These are phyloP conservation scores for Hirschioporus abietinus DNA, from an alignment of 768 basidiomycete species.

Conservation along the genomic window DNA sequence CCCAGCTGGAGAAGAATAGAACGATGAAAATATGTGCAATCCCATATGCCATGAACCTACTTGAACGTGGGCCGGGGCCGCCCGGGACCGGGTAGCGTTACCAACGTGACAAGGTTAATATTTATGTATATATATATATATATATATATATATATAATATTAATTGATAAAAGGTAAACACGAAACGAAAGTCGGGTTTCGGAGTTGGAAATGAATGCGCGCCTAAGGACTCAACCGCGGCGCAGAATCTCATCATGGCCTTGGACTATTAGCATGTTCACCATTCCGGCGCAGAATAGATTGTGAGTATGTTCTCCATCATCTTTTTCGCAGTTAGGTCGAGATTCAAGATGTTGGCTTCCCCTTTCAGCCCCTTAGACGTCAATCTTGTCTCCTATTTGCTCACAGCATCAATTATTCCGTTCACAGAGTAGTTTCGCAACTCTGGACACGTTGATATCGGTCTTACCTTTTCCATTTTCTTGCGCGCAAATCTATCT, in stretches of 20 bases:
- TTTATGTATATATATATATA: too few relatives aligned
- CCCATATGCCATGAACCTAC: neutral
- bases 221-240: neutral
- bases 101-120: neutral
- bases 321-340: neutral
- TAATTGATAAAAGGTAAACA: neutral
- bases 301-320: neutral
- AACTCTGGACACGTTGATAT: neutral
- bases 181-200: neutral
- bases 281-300: neutral
- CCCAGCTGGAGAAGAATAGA: neutral
- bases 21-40: too few relatives aligned
- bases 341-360: neutral
- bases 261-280: neutral
- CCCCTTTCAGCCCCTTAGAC: neutral
- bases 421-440: neutral
- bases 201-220: neutral
- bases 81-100: neutral
- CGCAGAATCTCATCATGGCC: neutral
- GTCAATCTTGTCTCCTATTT: too few relatives aligned
- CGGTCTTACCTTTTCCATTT: neutral
- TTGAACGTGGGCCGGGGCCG: neutral
- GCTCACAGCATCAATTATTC: neutral
- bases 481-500: neutral
- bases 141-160: neutral